phyloP scores from a whole-genome alignment of 257 asterid genomes.

The Marsdenia floribunda region DNA sequence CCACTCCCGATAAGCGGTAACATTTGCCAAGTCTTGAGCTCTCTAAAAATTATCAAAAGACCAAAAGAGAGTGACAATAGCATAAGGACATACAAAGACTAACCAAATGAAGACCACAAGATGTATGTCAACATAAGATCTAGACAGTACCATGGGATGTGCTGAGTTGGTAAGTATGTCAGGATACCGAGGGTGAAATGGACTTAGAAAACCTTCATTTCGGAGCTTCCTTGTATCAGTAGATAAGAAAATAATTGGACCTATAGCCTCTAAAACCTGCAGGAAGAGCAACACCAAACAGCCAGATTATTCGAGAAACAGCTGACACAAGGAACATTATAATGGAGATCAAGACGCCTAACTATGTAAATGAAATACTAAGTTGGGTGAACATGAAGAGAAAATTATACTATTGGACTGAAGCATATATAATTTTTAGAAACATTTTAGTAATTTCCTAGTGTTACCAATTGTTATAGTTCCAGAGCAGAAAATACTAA shows the following conservation, averaged over 20 bases:
- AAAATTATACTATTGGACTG: not conserved
- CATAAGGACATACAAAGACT: conserved; percentile 17
- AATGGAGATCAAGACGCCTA: not conserved
- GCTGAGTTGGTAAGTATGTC: conserved; percentile 99
- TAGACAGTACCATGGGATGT: conserved; percentile 78
- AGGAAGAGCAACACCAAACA: not conserved
- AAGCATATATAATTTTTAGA: not conserved
- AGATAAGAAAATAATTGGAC: conserved; percentile 88
- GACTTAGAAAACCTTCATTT: conserved; percentile 96
- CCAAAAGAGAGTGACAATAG: conserved; percentile 12
- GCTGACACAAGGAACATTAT: not conserved
- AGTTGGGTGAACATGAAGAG: not conserved
- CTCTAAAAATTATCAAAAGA: conserved; percentile 45
- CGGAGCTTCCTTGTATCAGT: conserved; percentile 95
- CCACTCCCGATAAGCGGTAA: conserved; percentile 94
- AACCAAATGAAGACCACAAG: conserved; percentile 5
- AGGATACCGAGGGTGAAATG: conserved; percentile 99
- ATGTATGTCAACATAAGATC: not conserved
- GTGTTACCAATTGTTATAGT: not conserved
- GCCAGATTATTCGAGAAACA: conserved; percentile 5
- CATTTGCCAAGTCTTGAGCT: conserved; percentile 99
- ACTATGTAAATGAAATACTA: not conserved
- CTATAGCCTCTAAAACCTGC: conserved; percentile 98
- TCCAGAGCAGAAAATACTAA: not conserved
- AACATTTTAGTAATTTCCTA: not conserved